Evolutionary conservation across 108 stramenopile genomes (phyloP).

Genomic region (Fragilariopsis cylindrus): DNA sequence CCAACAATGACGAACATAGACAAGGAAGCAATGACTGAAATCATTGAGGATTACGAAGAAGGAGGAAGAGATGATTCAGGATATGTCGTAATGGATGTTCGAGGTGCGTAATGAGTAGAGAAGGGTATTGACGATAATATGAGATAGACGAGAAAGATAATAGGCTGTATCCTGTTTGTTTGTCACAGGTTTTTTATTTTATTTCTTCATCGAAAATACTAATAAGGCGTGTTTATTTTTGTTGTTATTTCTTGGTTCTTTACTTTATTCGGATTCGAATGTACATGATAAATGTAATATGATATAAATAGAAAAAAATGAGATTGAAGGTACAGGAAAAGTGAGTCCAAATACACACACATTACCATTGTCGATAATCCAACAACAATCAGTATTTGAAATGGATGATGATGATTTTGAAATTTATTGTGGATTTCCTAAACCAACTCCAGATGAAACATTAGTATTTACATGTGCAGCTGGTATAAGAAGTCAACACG

Average conservation of each 20-base stretch:
- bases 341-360: slow-evolving; percentile 54
- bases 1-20: background rate
- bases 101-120: slow-evolving; percentile 23
- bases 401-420: slow-evolving; percentile 83
- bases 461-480: slow-evolving; percentile 77
- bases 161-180: no score
- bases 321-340: slow-evolving; percentile 68
- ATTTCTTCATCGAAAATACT: no score
- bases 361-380: slow-evolving; percentile 51
- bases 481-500: slow-evolving; percentile 63
- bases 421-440: slow-evolving; percentile 66
- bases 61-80: slow-evolving; percentile 64
- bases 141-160: no score
- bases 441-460: slow-evolving; percentile 62
- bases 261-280: no score
- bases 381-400: slow-evolving; percentile 43
- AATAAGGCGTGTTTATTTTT: no score
- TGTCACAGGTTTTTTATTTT: no score
- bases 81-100: slow-evolving; percentile 76
- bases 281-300: no score
- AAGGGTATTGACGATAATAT: background rate
- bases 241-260: no score
- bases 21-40: slow-evolving; percentile 53
- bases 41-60: slow-evolving; percentile 64
- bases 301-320: slow-evolving; percentile 15